Percentiles rank a stretch among this genome's conserved stretches.
These are phyloP conservation scores for Podila horticola DNA, from an alignment of 192 early-diverging fungal genomes.

Conservation along the genomic window DNA sequence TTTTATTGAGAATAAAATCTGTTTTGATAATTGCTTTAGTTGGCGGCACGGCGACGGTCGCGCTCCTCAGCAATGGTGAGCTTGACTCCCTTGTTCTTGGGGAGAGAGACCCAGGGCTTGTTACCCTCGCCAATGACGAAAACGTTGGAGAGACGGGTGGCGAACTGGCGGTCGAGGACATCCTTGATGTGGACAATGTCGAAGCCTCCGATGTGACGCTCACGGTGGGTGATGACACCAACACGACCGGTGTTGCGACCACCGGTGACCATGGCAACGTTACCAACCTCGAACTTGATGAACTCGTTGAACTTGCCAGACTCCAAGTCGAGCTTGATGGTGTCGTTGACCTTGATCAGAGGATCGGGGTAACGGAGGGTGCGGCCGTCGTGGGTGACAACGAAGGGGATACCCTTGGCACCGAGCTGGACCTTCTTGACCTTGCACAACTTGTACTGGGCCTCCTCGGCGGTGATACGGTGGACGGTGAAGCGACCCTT, in stretches of 20 bases:
- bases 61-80: conserved; percentile 99
- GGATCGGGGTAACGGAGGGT: conserved; percentile 99
- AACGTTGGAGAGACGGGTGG: conserved; percentile 93
- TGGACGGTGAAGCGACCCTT: conserved; percentile 99
- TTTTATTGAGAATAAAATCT: conserved; percentile 1
- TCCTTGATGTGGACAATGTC: conserved; percentile 99
- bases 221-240: conserved; percentile 95
- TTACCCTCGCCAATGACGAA: conserved; percentile 84
- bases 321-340: conserved; percentile 96
- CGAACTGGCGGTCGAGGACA: conserved; percentile 92
- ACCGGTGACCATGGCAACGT: conserved; percentile 97
- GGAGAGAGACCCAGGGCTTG: conserved; percentile 96
- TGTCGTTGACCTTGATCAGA: conserved; percentile 99
- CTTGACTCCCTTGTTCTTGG: conserved; percentile 99
- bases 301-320: conserved; percentile 91
- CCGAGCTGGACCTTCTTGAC: conserved; percentile 96
- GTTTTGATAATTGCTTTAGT: conserved; percentile 15
- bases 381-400: conserved; percentile 99
- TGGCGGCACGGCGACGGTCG: conserved; percentile 79
- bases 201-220: conserved; percentile 97
- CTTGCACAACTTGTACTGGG: conserved; percentile 99
- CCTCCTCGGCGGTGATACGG: conserved; percentile 97
- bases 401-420: conserved; percentile 94
- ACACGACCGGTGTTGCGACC: conserved; percentile 99
- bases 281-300: conserved; percentile 98